Percentiles rank a stretch among this genome's conserved stretches.
phyloP scores from a whole-genome alignment of 768 basidiomycete species.

The Trametes cingulata region DNA sequence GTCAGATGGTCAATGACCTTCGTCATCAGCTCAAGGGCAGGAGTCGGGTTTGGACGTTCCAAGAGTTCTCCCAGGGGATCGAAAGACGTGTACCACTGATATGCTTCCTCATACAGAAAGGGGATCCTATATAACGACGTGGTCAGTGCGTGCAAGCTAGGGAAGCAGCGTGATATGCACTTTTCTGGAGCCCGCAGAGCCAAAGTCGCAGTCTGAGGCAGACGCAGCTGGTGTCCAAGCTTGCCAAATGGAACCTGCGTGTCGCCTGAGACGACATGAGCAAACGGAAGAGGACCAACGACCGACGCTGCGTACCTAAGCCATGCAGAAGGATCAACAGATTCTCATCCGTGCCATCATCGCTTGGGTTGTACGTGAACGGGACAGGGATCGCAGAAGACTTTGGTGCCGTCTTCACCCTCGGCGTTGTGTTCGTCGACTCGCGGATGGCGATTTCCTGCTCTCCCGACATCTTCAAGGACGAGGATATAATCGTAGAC shows the following conservation, averaged over 20 bases:
- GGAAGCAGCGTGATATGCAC: constrained; percentile 40
- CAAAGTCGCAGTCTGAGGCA: constrained; percentile 91
- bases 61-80: constrained; percentile 76
- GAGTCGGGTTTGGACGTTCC: constrained; percentile 68
- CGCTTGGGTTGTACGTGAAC: constrained; percentile 70
- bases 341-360: constrained; percentile 86
- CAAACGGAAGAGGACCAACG: neutral
- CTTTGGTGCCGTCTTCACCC: constrained; percentile 51
- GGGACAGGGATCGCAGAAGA: constrained; percentile 48
- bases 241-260: constrained; percentile 75
- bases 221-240: constrained; percentile 68
- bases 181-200: constrained; percentile 76
- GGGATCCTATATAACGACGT: constrained; percentile 56
- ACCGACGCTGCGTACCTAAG: constrained; percentile 54
- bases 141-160: neutral
- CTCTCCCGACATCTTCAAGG: constrained; percentile 8
- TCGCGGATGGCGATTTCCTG: constrained; percentile 16
- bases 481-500: no score
- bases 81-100: constrained; percentile 87
- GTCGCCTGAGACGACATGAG: constrained; percentile 58
- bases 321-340: constrained; percentile 84
- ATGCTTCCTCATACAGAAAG: constrained; percentile 75
- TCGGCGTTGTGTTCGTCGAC: constrained; percentile 14
- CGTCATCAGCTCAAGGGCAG: constrained; percentile 58
- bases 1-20: constrained; percentile 58